phyloP scores from a whole-genome alignment of 306 rosid species.

The Ormosia emarginata region DNA sequence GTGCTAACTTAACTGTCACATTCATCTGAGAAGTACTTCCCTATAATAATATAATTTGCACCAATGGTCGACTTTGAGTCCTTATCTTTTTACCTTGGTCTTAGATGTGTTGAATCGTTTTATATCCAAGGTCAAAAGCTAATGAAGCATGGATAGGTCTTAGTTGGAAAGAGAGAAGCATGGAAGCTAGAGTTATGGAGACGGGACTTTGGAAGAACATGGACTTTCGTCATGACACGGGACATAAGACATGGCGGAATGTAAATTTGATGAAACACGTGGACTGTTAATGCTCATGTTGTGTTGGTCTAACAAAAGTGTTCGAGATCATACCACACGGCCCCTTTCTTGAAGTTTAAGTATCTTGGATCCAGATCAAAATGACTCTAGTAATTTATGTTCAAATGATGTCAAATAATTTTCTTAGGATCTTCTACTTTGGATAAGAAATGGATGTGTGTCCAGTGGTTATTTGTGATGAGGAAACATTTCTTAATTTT shows the following conservation, averaged over 20 bases:
- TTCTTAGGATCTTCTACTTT: neutral
- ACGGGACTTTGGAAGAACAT: no score
- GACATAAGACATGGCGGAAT: constrained; percentile 3
- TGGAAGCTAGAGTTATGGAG: no score
- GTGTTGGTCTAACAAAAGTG: constrained; percentile 8
- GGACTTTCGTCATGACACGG: no score
- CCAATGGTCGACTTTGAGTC: no score
- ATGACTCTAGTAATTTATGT: neutral
- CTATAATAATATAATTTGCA: constrained; percentile 9
- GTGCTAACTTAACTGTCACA: neutral
- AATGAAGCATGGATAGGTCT: no score
- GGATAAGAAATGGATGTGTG: neutral
- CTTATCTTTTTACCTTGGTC: no score
- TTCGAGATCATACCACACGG: neutral
- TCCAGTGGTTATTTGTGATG: neutral
- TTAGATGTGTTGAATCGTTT: no score
- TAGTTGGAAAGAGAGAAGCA: no score
- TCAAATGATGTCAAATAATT: constrained; percentile 3
- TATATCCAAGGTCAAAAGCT: no score
- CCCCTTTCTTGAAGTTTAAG: constrained; percentile 28
- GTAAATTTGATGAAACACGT: constrained; percentile 9
- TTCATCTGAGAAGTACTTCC: neutral
- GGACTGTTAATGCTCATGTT: constrained; percentile 11
- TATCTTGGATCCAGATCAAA: constrained; percentile 6
- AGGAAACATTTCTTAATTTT: neutral